These are phyloP conservation scores for Tricholoma flavovirens DNA, from an alignment of 768 basidiomycete species.

Conservation along the genomic window DNA sequence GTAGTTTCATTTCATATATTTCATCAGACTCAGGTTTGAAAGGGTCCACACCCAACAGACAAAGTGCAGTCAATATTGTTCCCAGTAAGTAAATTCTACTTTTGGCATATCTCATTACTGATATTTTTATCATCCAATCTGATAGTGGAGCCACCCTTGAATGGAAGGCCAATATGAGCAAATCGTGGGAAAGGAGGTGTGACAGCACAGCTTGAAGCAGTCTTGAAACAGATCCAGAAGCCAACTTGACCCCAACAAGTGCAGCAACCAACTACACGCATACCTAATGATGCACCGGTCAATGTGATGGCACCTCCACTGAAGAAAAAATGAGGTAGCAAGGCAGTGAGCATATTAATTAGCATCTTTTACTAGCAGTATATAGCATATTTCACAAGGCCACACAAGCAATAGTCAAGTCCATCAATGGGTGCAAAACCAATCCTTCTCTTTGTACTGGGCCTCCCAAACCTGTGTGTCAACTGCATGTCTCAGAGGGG, in stretches of 20 bases:
- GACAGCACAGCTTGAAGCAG: not conserved
- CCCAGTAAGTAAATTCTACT: not conserved
- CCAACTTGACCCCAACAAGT: not conserved
- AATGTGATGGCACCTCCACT: not conserved
- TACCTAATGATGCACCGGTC: not conserved
- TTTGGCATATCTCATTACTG: not conserved
- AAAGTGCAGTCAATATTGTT: not conserved
- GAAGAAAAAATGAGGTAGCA: not conserved
- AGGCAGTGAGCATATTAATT: not conserved
- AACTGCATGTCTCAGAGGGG: not conserved
- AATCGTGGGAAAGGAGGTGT: not conserved
- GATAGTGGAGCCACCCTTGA: not conserved
- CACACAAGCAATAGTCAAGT: not conserved
- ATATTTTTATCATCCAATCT: not conserved
- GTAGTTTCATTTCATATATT: not conserved
- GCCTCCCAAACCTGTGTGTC: not conserved
- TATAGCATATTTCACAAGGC: not conserved
- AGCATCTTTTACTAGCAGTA: not conserved
- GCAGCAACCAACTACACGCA: not conserved
- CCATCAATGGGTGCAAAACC: not conserved
- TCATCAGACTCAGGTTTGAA: not conserved
- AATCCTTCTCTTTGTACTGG: not conserved
- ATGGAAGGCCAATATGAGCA: not conserved
- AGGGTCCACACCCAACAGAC: not conserved
- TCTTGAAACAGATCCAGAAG: not conserved